Conservation (phyloP, 2,329 filamentous ascomycete species). For the Fusarium transvaalense region DNA sequence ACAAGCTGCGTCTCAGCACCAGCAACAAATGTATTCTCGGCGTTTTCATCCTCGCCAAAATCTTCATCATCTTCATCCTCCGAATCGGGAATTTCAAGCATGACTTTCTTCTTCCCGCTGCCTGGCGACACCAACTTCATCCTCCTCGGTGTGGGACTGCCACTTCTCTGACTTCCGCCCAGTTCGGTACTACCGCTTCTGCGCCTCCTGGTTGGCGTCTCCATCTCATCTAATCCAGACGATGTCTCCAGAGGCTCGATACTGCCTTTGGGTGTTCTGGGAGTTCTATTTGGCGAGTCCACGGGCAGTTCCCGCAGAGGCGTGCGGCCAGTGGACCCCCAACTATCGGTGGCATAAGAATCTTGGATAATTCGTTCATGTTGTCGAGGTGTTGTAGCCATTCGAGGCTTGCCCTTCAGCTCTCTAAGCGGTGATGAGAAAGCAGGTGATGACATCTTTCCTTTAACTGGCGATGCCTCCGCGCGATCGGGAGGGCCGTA, state of each 20-base stretch:
- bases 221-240: conserved; percentile 42
- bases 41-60: conserved; percentile 46
- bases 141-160: conserved; percentile 38
- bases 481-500: conserved; percentile 53
- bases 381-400: conserved; percentile 32
- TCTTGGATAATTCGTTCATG: conserved; percentile 59
- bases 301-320: conserved; percentile 37
- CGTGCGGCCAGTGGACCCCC: conserved; percentile 45
- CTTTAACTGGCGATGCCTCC: conserved; percentile 56
- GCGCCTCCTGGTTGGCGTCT: conserved; percentile 43
- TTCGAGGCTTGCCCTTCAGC: conserved; percentile 41
- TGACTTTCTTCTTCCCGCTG: conserved; percentile 31
- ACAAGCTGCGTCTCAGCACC: conserved; percentile 54
- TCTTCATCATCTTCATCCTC: conserved; percentile 58
- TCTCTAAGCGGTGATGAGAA: conserved; percentile 41
- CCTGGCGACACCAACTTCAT: conserved; percentile 41
- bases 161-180: conserved; percentile 30
- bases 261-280: conserved; percentile 16
- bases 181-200: conserved; percentile 41
- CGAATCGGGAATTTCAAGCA: conserved; percentile 63
- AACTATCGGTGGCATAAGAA: conserved; percentile 58
- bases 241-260: conserved; percentile 40
- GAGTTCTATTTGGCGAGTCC: conserved; percentile 31
- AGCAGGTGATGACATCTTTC: conserved; percentile 49
- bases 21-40: conserved; percentile 41